Percentiles rank a stretch among this genome's conserved stretches.
Conservation (phyloP, 2,329 filamentous ascomycete species). For the Phialophora chinensis region DNA sequence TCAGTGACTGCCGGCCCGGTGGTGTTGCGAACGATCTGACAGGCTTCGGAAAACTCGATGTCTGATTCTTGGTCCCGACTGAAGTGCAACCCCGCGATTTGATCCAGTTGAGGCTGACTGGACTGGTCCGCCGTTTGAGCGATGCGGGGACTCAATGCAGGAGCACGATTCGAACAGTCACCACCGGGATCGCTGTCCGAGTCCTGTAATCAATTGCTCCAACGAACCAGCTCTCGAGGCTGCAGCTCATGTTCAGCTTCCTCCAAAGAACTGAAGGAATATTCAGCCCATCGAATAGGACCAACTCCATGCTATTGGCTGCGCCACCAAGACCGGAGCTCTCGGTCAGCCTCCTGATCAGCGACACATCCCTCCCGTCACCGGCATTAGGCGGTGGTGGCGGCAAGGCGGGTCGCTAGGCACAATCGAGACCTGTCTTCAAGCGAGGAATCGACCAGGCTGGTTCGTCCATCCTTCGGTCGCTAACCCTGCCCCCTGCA, state of each 20-base stretch:
- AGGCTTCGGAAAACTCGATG: background rate
- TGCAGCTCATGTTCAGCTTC: conserved; percentile 8
- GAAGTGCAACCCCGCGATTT: conserved; percentile 10
- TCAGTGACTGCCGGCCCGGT: background rate
- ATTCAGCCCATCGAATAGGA: background rate
- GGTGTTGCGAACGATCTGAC: background rate
- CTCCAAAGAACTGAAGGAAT: conserved; percentile 16
- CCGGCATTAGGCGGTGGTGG: conserved; percentile 13
- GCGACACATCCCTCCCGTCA: conserved; percentile 8
- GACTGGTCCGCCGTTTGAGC: conserved; percentile 12
- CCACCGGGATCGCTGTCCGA: conserved; percentile 15
- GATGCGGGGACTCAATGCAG: conserved; percentile 14
- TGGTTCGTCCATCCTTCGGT: conserved; percentile 9
- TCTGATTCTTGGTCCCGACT: background rate
- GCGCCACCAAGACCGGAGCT: conserved; percentile 5
- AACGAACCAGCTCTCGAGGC: conserved; percentile 19
- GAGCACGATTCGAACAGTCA: background rate
- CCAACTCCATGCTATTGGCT: conserved; percentile 8
- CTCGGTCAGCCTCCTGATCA: conserved; percentile 28
- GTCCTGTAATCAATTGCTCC: conserved; percentile 24
- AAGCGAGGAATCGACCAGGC: background rate
- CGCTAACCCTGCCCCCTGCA: conserved; percentile 16
- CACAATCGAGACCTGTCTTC: conserved; percentile 5
- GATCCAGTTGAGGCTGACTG: background rate
- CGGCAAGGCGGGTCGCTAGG: conserved; percentile 4